Evolutionary conservation across 1,284 basidiomycete species (phyloP).

Genomic region (Apiotrichum gracile): DNA sequence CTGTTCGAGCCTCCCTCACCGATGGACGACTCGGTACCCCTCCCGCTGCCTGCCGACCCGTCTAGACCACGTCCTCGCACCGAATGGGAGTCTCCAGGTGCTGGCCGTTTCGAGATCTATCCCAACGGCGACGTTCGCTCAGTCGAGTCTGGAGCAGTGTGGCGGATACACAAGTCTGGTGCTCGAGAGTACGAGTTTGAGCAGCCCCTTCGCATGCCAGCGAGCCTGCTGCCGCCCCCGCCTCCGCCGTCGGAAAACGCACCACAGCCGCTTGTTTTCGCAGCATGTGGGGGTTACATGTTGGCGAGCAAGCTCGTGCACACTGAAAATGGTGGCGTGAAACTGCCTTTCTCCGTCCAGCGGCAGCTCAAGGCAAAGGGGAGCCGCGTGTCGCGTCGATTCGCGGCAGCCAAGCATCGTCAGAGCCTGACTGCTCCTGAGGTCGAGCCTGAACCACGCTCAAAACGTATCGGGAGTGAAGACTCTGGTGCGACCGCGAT

Average conservation of each 20-base stretch:
- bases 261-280: constrained; percentile 2
- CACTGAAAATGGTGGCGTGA: constrained; percentile 43
- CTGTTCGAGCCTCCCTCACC: constrained; percentile 1
- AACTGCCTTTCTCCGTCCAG: constrained; percentile 20
- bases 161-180: constrained; percentile 29
- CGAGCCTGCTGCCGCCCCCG: neutral
- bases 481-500: constrained; percentile 3
- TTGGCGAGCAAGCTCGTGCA: constrained; percentile 38
- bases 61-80: constrained; percentile 15
- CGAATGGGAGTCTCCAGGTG: constrained; percentile 43
- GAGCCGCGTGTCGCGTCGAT: constrained; percentile 12
- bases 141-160: constrained; percentile 29
- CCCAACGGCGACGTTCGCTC: constrained; percentile 38
- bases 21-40: neutral
- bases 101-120: constrained; percentile 39
- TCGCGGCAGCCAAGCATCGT: constrained; percentile 15
- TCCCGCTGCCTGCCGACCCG: constrained; percentile 8
- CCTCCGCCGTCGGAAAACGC: neutral
- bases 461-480: neutral
- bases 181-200: constrained; percentile 42
- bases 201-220: constrained; percentile 11
- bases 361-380: constrained; percentile 9
- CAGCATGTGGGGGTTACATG: constrained; percentile 7
- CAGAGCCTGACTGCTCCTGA: constrained; percentile 3
- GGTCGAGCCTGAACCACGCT: neutral